Percentiles rank a stretch among this genome's conserved stretches.
These are phyloP conservation scores for Sporothrix sp. DNA, from an alignment of 2,329 filamentous ascomycete genomes.

Conservation along the genomic window DNA sequence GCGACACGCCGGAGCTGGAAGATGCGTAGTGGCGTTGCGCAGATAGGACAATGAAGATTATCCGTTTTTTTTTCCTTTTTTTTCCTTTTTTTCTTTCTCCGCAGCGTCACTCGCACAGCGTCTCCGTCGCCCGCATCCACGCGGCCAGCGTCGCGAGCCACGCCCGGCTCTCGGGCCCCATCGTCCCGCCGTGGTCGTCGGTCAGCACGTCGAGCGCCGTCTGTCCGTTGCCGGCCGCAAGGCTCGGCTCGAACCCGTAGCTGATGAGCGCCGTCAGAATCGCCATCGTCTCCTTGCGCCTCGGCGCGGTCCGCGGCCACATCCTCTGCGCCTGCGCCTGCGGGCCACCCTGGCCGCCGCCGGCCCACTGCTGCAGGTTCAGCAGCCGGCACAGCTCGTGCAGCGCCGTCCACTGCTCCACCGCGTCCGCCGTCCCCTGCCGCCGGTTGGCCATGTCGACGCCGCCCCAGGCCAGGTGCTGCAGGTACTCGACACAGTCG, in stretches of 20 bases:
- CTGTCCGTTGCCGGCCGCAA: neutral
- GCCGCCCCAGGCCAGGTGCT: no score
- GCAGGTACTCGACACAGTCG: neutral
- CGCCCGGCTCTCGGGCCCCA: neutral
- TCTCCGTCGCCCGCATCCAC: neutral
- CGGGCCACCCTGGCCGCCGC: no score
- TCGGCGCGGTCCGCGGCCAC: neutral
- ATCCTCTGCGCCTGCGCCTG: no score
- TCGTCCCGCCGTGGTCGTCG: neutral
- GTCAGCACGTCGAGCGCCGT: neutral
- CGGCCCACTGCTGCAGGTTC: neutral
- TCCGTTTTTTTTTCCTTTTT: no score
- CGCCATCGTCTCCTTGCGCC: neutral
- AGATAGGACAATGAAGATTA: neutral
- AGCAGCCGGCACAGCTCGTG: slow-evolving; percentile 9
- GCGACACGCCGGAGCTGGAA: slow-evolving; percentile 12
- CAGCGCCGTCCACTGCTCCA: neutral
- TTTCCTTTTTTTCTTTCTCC: no score
- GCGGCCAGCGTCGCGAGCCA: neutral
- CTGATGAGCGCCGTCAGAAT: neutral
- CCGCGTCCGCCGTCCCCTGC: neutral
- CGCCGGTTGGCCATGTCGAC: no score
- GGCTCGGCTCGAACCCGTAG: neutral
- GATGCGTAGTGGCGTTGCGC: neutral
- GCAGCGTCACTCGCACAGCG: no score